A percentile compares a stretch with the other conserved stretches of the same genome.
Conservation (phyloP, 2,329 filamentous ascomycete genomes). For the Arachnopeziza araneosa region DNA sequence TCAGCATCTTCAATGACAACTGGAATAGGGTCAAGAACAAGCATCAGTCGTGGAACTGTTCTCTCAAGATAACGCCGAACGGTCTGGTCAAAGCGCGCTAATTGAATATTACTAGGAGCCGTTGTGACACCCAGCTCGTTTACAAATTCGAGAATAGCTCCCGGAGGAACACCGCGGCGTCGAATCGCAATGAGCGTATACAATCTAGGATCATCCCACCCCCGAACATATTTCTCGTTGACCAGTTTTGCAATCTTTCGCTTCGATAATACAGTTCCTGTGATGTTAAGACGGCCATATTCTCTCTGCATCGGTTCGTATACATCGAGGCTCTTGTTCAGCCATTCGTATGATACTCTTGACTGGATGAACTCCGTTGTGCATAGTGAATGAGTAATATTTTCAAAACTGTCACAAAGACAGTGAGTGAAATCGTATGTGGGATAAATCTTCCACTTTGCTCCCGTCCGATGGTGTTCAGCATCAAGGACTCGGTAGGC, state of each 20-base stretch:
- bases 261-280: conserved; percentile 83
- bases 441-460: conserved; percentile 88
- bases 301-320: conserved; percentile 95
- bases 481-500: conserved; percentile 81
- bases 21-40: conserved; percentile 79
- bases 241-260: conserved; percentile 77
- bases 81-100: conserved; percentile 75
- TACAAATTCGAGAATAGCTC: conserved; percentile 83
- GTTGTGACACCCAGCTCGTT: conserved; percentile 90
- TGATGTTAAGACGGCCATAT: conserved; percentile 71
- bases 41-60: conserved; percentile 82
- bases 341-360: conserved; percentile 83
- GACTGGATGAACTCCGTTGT: conserved; percentile 88
- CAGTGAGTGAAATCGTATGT: conserved; percentile 93
- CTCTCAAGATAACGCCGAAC: conserved; percentile 82
- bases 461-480: conserved; percentile 71
- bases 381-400: conserved; percentile 86
- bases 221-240: conserved; percentile 68
- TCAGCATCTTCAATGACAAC: conserved; percentile 76
- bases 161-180: conserved; percentile 79
- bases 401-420: conserved; percentile 86
- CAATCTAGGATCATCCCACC: conserved; percentile 86
- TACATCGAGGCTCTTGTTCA: conserved; percentile 74
- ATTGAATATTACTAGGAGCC: conserved; percentile 70
- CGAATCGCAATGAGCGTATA: conserved; percentile 83